These are phyloP conservation scores for Astrothelium macrocarpum DNA, from an alignment of 495 filamentous ascomycete genomes.

Conservation along the genomic window DNA sequence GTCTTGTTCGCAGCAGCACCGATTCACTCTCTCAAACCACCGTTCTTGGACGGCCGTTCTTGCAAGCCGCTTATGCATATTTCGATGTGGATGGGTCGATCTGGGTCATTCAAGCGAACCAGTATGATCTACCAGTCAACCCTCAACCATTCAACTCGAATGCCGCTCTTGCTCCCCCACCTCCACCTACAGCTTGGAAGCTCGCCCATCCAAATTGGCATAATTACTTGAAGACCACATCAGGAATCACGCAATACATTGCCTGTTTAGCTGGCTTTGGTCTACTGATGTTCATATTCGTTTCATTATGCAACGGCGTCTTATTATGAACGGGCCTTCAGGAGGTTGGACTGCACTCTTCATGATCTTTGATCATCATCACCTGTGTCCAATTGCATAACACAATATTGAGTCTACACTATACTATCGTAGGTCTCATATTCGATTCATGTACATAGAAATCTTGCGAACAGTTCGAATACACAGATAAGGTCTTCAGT, in stretches of 20 bases:
- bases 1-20: not conserved
- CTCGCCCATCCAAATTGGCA: conserved; percentile 1
- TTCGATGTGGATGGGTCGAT: not conserved
- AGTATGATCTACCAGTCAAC: conserved; percentile 3
- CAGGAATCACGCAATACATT: not conserved
- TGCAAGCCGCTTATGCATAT: not conserved
- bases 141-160: not conserved
- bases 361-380: not conserved
- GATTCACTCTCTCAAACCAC: not conserved
- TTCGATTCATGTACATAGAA: not conserved
- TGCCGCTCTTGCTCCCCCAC: not conserved
- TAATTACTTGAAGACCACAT: not conserved
- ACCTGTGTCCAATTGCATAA: too few species aligned
- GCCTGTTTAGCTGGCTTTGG: not conserved
- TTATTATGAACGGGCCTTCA: not conserved
- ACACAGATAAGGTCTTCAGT: not conserved
- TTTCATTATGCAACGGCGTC: conserved; percentile 1
- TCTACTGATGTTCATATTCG: not conserved
- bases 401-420: not conserved
- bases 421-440: not conserved
- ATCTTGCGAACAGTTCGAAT: not conserved
- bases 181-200: not conserved
- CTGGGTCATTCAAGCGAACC: not conserved
- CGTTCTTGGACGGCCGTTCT: not conserved
- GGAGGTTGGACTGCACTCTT: not conserved